Evolutionary conservation across 2,329 filamentous ascomycete species (phyloP).

Genomic region (Alternaria conjuncta): DNA sequence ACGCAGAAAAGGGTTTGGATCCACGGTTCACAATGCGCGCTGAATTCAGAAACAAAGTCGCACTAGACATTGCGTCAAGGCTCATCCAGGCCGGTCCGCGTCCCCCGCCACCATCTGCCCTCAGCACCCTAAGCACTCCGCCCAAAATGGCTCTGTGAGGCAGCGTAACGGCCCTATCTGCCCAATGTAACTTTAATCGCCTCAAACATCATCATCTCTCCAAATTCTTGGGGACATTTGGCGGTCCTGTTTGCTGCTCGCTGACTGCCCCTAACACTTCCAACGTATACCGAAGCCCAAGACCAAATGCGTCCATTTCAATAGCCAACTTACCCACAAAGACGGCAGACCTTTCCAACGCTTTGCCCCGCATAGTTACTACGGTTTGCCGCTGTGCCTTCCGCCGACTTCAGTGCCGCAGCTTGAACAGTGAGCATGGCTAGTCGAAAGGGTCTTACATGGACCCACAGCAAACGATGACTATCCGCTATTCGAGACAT

Average conservation of each 20-base stretch:
- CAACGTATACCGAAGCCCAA: not conserved
- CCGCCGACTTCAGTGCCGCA: not conserved
- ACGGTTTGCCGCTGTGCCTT: not conserved
- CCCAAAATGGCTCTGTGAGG: not conserved
- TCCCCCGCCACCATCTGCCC: not conserved
- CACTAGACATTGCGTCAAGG: constrained; percentile 2
- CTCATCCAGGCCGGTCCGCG: not conserved
- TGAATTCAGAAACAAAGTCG: not conserved
- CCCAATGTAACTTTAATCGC: not conserved
- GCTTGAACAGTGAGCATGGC: not conserved
- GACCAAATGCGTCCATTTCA: not conserved
- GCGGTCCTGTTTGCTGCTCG: not conserved
- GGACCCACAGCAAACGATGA: not conserved
- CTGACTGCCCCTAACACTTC: not conserved
- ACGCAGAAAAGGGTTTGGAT: not conserved
- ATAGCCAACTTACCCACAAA: not conserved
- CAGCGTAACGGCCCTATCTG: not conserved
- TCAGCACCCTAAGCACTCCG: not conserved
- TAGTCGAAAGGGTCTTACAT: not conserved
- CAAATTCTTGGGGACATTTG: not conserved
- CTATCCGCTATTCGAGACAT: not conserved
- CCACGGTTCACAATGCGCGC: constrained; percentile 3
- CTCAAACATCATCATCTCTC: not conserved
- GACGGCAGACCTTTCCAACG: not conserved
- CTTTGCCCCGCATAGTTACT: not conserved